Base-by-base conservation (phyloP, 495 filamentous ascomycete genomes). In the Penicillium daleae region DNA sequence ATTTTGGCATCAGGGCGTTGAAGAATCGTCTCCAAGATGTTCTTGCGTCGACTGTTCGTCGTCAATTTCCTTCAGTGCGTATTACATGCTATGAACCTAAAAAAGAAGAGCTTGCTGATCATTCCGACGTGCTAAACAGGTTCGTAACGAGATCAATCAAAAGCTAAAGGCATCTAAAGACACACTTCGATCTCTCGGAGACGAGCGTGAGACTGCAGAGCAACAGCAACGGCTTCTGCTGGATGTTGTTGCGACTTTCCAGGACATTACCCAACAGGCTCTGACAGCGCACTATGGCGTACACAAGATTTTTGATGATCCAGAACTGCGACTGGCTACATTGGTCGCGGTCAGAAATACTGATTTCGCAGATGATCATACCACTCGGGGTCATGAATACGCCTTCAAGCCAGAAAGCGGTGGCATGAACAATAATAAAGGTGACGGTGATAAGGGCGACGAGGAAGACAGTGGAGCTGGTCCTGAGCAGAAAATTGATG, bases 1-100 rank as follows among this genome's bases (percentile, higher is more conserved):
- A 72, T 13, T 79, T 80, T 31, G 87, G 87, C 3, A 78, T 87
- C 19, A 54, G 58, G 0, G 75, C 84, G 0, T 66, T 90, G 17
- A 78, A 69, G 33, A 48, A 29, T 5, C 81, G 80, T 10, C 27
- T 68, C 0, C 40, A 53, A 19, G 49, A 19, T 0, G 7, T 68
- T 19, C 73, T 88, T 12, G 65, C 71, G 2, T 69, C 76, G 3
- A 71, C 84, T 1, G 79, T 82, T 17, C 79, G 78, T 19, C 76
- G 74, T 2, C 83, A 83, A 44, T 88, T 87, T 51, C 82, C 83
- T 0, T 73, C 76, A 56, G 76, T 80, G 56, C 19, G 73, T 74
- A 31, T 33, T 7, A 22, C 26, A 54, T 35, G 7, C 33, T 35
- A 35, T 35, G 7, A 35, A 35, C 33, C 12, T 13, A 8, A 7